Evolutionary conservation across 1,139 yeast genomes (phyloP).

Genomic region (Pichia sp.): DNA sequence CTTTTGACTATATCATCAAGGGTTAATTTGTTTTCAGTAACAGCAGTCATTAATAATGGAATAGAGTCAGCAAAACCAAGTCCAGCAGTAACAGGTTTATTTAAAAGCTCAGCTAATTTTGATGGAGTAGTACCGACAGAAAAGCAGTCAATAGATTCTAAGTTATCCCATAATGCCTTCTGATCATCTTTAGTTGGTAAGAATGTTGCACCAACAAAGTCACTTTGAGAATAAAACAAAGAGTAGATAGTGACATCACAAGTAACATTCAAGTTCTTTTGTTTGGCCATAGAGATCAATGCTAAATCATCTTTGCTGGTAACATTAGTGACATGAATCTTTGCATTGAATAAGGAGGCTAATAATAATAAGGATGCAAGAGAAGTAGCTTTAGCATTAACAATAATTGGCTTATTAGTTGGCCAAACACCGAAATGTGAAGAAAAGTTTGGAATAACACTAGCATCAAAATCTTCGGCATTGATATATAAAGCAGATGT

Average conservation of each 20-base stretch:
- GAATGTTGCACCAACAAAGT: conserved; percentile 62
- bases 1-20: conserved; percentile 65
- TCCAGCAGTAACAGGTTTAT: conserved; percentile 58
- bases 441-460: conserved; percentile 70
- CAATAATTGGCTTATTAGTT: conserved; percentile 71
- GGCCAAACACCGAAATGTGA: conserved; percentile 86
- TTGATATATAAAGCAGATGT: conserved; percentile 83
- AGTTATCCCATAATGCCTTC: conserved; percentile 71
- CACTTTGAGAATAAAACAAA: conserved; percentile 68
- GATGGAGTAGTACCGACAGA: conserved; percentile 80
- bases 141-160: conserved; percentile 75
- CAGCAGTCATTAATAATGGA: conserved; percentile 79
- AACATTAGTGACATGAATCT: conserved; percentile 87
- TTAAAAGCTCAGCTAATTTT: conserved; percentile 59
- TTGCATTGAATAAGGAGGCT: conserved; percentile 81
- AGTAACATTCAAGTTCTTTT: conserved; percentile 73
- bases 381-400: conserved; percentile 89
- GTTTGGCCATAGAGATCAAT: conserved; percentile 80
- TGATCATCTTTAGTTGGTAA: conserved; percentile 81
- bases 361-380: conserved; percentile 84
- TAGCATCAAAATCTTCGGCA: conserved; percentile 61
- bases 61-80: conserved; percentile 74
- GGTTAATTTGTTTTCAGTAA: conserved; percentile 64
- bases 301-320: conserved; percentile 76
- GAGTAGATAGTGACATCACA: conserved; percentile 86